A percentile compares a stretch with the other conserved stretches of the same genome.
phyloP scores from a whole-genome alignment of 2,329 filamentous ascomycete genomes.

The Microcera coccophila region DNA sequence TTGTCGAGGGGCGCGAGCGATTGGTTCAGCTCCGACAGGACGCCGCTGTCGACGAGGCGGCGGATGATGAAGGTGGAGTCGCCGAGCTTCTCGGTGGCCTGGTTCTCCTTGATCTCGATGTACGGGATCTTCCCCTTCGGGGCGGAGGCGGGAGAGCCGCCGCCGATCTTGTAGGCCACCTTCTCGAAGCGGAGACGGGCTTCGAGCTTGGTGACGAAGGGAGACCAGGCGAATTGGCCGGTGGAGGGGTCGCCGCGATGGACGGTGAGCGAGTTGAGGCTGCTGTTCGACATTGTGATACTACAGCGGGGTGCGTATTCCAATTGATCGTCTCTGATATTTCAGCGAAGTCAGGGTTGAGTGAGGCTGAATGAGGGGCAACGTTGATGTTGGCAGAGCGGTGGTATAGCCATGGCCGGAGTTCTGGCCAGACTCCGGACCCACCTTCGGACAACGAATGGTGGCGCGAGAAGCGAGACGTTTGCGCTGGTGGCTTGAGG shows the following conservation, averaged over 20 bases:
- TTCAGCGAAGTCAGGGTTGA: too few species aligned
- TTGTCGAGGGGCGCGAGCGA: constrained; percentile 35
- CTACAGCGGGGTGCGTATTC: neutral
- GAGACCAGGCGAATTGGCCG: constrained; percentile 51
- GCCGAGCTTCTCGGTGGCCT: constrained; percentile 30
- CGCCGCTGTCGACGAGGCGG: constrained; percentile 36
- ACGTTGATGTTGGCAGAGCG: too few species aligned
- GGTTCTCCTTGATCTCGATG: constrained; percentile 33
- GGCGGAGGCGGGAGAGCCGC: constrained; percentile 42
- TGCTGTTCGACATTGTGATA: neutral
- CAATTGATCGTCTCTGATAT: neutral
- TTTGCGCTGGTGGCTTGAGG: too few species aligned
- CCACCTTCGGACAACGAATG: neutral
- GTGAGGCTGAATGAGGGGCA: neutral
- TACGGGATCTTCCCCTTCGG: constrained; percentile 62
- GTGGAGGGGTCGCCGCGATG: constrained; percentile 47
- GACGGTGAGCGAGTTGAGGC: constrained; percentile 28
- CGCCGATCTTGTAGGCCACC: constrained; percentile 42
- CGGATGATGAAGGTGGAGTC: constrained; percentile 56
- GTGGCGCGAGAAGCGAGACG: neutral
- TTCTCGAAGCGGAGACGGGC: constrained; percentile 53
- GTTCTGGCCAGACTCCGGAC: constrained; percentile 7
- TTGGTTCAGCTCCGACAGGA: constrained; percentile 47
- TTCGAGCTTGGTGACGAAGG: constrained; percentile 61
- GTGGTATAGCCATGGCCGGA: constrained; percentile 2